These are phyloP conservation scores for Kwoniella pini DNA, from an alignment of 768 basidiomycete genomes.

Conservation along the genomic window DNA sequence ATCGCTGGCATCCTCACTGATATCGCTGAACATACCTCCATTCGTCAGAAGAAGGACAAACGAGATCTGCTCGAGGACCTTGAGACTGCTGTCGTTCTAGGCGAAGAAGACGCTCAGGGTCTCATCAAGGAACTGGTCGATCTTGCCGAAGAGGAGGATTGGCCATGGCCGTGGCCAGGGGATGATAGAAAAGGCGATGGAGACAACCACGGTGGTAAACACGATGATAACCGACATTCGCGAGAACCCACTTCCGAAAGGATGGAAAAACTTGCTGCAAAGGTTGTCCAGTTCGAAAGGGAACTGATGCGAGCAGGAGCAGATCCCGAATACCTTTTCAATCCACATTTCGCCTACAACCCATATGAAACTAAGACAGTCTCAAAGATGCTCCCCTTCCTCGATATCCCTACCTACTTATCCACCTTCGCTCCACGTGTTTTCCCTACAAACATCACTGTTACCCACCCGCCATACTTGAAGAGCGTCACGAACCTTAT, in stretches of 20 bases:
- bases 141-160: conserved; percentile 8
- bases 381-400: conserved; percentile 67
- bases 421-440: conserved; percentile 76
- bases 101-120: conserved; percentile 66
- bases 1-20: conserved; percentile 67
- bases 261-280: conserved; percentile 66
- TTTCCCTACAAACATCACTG: conserved; percentile 69
- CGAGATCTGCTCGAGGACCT: conserved; percentile 31
- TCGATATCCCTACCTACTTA: conserved; percentile 83
- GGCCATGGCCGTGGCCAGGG: conserved; percentile 62
- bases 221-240: conserved; percentile 1
- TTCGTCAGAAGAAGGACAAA: conserved; percentile 15
- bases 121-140: conserved; percentile 8
- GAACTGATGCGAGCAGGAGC: conserved; percentile 74
- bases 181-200: conserved; percentile 27
- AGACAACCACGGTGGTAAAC: conserved; percentile 5
- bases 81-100: conserved; percentile 8
- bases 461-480: conserved; percentile 79
- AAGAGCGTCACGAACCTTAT: conserved; percentile 69
- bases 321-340: conserved; percentile 66
- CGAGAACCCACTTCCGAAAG: conserved; percentile 61
- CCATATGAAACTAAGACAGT: conserved; percentile 72
- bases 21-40: conserved; percentile 56
- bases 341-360: conserved; percentile 88
- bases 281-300: conserved; percentile 76